A percentile compares a stretch with the other conserved stretches of the same genome.
Conservation (phyloP, 176 grass and related monocot genomes). For the Paspalum notatum region DNA sequence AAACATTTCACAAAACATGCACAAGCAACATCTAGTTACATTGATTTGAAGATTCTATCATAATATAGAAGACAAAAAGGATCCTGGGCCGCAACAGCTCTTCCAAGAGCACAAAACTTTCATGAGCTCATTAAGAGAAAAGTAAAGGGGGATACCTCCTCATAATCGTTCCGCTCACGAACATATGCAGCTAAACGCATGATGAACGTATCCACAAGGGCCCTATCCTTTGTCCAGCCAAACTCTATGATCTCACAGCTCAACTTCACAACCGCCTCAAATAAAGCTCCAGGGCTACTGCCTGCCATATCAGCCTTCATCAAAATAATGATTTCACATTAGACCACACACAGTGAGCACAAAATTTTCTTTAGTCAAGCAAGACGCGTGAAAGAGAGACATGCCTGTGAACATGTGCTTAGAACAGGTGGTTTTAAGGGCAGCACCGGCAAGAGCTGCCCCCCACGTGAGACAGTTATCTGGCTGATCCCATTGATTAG, state of each 20-base stretch:
- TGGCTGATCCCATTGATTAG: constrained; percentile 93
- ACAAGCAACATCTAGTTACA: constrained; percentile 23
- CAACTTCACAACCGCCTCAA: constrained; percentile 85
- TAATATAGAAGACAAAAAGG: constrained; percentile 18
- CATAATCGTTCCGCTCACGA: constrained; percentile 96
- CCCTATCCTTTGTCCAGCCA: constrained; percentile 97
- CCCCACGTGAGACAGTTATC: constrained; percentile 91
- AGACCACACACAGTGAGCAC: constrained; percentile 35
- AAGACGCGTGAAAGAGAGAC: constrained; percentile 18
- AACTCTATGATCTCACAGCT: constrained; percentile 99
- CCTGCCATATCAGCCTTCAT: constrained; percentile 83
- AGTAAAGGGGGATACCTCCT: constrained; percentile 63
- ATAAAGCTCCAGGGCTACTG: constrained; percentile 82
- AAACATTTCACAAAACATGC: background rate
- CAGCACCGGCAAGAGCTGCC: constrained; percentile 84
- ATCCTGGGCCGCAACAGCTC: constrained; percentile 21
- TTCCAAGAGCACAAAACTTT: constrained; percentile 26
- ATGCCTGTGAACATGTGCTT: constrained; percentile 88
- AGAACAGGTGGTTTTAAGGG: constrained; percentile 94
- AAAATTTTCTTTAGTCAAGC: constrained; percentile 11
- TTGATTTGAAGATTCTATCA: constrained; percentile 23
- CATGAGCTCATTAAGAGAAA: background rate
- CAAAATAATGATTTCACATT: constrained; percentile 27
- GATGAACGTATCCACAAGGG: constrained; percentile 97
- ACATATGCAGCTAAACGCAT: constrained; percentile 98